These are phyloP conservation scores for Ramularia collo-cygni DNA, from an alignment of 2,329 filamentous ascomycete genomes.

Conservation along the genomic window DNA sequence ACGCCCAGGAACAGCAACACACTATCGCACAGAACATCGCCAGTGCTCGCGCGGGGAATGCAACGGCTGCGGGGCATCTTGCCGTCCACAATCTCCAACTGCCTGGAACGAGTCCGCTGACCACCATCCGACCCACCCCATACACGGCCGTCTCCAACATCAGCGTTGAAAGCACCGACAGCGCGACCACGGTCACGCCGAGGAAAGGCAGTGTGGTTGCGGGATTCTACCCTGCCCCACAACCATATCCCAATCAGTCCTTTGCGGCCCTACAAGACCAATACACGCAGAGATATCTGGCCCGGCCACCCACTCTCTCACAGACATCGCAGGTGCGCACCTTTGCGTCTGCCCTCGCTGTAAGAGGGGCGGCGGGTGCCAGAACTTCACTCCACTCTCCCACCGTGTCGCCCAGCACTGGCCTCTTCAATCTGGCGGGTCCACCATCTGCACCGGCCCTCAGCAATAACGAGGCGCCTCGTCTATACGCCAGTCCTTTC, in stretches of 20 bases:
- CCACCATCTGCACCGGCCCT: slow-evolving; percentile 26
- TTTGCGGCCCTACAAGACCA: slow-evolving; percentile 44
- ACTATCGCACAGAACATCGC: background rate
- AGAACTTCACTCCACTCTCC: slow-evolving; percentile 42
- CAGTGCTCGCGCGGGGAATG: slow-evolving; percentile 10
- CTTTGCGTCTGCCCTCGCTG: slow-evolving; percentile 36
- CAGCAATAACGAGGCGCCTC: slow-evolving; percentile 29
- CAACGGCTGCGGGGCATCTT: slow-evolving; percentile 18
- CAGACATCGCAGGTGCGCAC: slow-evolving; percentile 37
- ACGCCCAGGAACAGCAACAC: slow-evolving; percentile 1
- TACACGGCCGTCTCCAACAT: slow-evolving; percentile 37
- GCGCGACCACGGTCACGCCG: slow-evolving; percentile 28
- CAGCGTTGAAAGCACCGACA: slow-evolving; percentile 36
- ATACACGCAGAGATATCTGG: slow-evolving; percentile 23
- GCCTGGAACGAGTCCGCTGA: slow-evolving; percentile 13
- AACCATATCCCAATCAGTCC: slow-evolving; percentile 43
- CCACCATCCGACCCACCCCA: slow-evolving; percentile 30
- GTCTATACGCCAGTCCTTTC: slow-evolving; percentile 44
- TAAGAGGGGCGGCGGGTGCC: slow-evolving; percentile 34
- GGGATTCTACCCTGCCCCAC: slow-evolving; percentile 27
- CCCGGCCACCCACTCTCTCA: slow-evolving; percentile 10
- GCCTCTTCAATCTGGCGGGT: slow-evolving; percentile 37
- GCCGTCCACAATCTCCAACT: slow-evolving; percentile 11
- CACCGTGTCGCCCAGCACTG: slow-evolving; percentile 36
- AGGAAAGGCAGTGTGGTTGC: slow-evolving; percentile 14